Evolutionary conservation across 306 rosid genomes (phyloP), one percentile per base, ranked within the genome.

Genomic region (Ziziphus jujuba): DNA sequence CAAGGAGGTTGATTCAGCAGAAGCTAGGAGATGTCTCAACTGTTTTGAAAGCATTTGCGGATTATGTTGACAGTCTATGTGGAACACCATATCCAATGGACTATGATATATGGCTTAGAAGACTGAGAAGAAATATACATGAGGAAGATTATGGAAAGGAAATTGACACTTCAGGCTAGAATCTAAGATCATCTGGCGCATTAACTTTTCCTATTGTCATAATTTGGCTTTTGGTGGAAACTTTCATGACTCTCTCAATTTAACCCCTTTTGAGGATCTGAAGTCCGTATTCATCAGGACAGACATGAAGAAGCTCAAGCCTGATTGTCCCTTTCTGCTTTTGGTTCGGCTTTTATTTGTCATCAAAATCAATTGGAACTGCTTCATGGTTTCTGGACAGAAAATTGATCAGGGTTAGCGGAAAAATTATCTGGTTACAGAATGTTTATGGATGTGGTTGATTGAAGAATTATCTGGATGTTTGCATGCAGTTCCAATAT

Each of bases 81-180:
- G 99, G 99, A 51, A 93, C 99, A 16, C 99, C 99, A 20, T 93
- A 93, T 72, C 96, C 91, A 19, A 86, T 93, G 84, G 90, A 90
- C 86, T 90, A 88, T 60, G 87, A 85, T 36, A 93, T 93, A 59
- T 93, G 99, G 99, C 70, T 93, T 63, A 88, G 91, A 86, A 85
- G 99, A 82, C 65, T 93, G 81, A 88, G 83, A 81, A 84, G 87
- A 81, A 90, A 81, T 71, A 81, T 92, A 53, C 79, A 80, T 4
- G 91, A 84, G 66, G 98, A 86, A 40, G 96, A 91, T 73, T 70
- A 75, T 55, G 97, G 99, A 63, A 93, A 87, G 87, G 99, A 88
- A 73, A 80, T 89, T 48, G 91, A 69, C 59, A 77, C 82, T 23
- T 60, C 85, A 5, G 81, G 96, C 74, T 90, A 88, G 75, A 70